Base-by-base conservation (phyloP, 2,329 filamentous ascomycete genomes). In the Nectriaceae sp. region DNA sequence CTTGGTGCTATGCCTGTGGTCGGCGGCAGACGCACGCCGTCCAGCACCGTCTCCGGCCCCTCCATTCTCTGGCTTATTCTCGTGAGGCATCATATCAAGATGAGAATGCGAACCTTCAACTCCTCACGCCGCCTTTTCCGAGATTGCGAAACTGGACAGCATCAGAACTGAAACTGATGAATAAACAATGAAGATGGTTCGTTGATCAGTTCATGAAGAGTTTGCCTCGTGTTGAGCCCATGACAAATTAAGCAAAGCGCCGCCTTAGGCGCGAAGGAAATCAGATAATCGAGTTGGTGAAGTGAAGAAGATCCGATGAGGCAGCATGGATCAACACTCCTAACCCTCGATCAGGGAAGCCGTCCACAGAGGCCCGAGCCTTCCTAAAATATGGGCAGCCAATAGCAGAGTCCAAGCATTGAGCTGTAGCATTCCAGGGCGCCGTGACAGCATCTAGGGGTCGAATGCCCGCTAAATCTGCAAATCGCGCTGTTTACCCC, bases 1-100 rank as follows among this genome's bases (percentile, higher is more conserved):
- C 71, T 94, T 94, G 58, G 79, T 63, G 52, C 67, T 70, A 59
- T 70, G 75, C 49, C 54, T 66, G 24, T 57, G 60, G 21, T 74
- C 72, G 63, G 69, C 68, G 54, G 55, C 47, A 33, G 57, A 54
- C 16, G 55, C 18, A 33, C 47, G 45, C 41, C 19, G 37, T 20
- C 37, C 18, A n/a, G 33, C 8, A 6, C 8, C 16, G 8, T 19
- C 33, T 36, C 33, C 13, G 8, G 10, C 33, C 6, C 6, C 33
- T 18, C 33, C 33, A 18, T 18, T 10, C 11, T 6, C 33, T 6
- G 10, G 16, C 16, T 11, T 37, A 31, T 31, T 15, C 26, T 31
- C 15, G 18, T 37, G 33, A 11, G 33, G 33, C 33, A 37, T 37
- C 33, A 31, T 31, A 15, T n/a, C n/a, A n/a, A n/a, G n/a, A n/a